Evolutionary conservation across 371 early-diverging fungal species (phyloP), one percentile per base, ranked within the genome.

Genomic region (Lichtheimia hyalospora): DNA sequence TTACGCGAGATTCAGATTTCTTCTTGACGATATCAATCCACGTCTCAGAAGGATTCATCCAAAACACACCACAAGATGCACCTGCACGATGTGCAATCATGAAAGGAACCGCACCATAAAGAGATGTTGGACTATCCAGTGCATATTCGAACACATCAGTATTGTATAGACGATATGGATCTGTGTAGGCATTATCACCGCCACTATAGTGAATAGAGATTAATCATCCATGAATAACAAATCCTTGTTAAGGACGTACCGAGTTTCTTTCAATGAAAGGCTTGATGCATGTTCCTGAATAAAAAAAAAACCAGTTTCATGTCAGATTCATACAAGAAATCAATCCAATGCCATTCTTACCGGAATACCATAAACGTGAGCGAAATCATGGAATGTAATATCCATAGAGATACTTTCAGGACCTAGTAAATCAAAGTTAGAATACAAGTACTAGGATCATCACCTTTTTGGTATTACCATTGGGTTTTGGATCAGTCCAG

Each of bases 131-230:
- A 66, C 83, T 92, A 77, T 99, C 95, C 34, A 91, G 57, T 28
- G 91, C 91, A 78, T 95, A 95, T 71, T 99, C 98, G 73, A 98
- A 98, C 15, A 98, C 98, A 68, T 99, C 99, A 49, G 97, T 82
- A 69, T 99, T 99, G 78, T 96, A 99, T 21, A 98, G 82, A n/a
- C 99, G 86, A 73, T 96, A 97, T 13, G 97, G 98, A 27, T 97
- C 96, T 5, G 74, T 73, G 70, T 97, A 96, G 1, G 84, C 81
- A 21, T 85, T 85, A 20, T 82, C 86, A 18, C 76, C 77, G 13
- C 96, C 96, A 23, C 85, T 71, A 56, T 0, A 41, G n/a, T 28
- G 18, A 16, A 28, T 15, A 43, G 21, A 28, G 7, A 49, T 43
- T 20, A 58, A 14, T 53, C 46, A 27, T 6, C n/a, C 13, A 14